Evolutionary conservation across 2,329 filamentous ascomycete genomes (phyloP).

Genomic region (Cryphonectria parasitica): DNA sequence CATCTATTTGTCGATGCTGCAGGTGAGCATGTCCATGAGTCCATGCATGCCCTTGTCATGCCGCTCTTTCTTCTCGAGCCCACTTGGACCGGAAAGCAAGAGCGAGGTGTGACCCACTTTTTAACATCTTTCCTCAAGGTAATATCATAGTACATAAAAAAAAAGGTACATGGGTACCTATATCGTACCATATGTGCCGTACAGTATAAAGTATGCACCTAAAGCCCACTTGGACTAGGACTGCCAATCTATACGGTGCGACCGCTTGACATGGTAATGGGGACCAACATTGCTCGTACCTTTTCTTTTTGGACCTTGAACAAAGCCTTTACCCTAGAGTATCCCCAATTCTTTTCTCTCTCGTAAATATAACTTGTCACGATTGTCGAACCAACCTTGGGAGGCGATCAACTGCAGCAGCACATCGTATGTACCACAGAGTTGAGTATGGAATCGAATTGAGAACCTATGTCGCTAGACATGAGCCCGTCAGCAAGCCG

Average conservation of each 20-base stretch:
- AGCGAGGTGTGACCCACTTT: not conserved
- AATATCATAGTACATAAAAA: not conserved
- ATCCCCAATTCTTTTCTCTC: not conserved
- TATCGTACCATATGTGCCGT: slow-evolving; percentile 5
- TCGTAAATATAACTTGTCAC: not conserved
- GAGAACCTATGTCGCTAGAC: not conserved
- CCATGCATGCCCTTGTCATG: not conserved
- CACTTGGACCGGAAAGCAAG: slow-evolving; percentile 9
- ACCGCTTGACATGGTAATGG: not conserved
- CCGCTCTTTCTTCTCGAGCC: slow-evolving; percentile 1
- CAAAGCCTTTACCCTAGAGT: not conserved
- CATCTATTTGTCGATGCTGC: slow-evolving; percentile 8
- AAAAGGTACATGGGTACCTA: slow-evolving; percentile 4
- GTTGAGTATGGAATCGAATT: not conserved
- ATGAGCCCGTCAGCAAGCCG: not conserved
- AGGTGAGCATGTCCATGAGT: slow-evolving; percentile 7
- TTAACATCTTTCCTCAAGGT: not conserved
- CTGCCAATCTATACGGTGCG: not conserved
- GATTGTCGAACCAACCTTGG: not conserved
- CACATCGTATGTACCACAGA: not conserved
- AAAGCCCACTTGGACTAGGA: not conserved
- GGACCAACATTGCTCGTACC: not conserved
- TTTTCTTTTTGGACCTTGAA: not conserved
- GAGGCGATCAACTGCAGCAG: not conserved
- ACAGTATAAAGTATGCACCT: not conserved